These are phyloP conservation scores for Pythium folliculosum DNA, from an alignment of 352 stramenopile species.

Conservation along the genomic window DNA sequence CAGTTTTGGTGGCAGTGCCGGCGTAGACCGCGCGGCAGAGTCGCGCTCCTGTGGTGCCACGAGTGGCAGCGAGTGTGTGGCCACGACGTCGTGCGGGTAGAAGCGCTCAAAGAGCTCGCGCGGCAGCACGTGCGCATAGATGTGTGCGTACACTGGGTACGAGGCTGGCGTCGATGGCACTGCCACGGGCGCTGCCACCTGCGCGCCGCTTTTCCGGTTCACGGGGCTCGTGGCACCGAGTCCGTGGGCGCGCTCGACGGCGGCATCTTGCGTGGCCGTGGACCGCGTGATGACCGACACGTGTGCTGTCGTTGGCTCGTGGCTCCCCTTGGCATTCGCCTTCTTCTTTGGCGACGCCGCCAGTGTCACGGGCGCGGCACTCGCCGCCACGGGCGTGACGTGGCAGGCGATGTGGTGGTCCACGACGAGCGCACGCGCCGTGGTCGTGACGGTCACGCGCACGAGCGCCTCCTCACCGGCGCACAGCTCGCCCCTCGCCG, in stretches of 20 bases:
- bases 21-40: neutral
- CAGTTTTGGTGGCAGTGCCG: neutral
- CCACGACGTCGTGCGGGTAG: conserved; percentile 41
- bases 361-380: neutral
- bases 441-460: conserved; percentile 46
- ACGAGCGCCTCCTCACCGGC: conserved; percentile 55
- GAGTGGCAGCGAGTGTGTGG: conserved; percentile 37
- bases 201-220: neutral
- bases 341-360: neutral
- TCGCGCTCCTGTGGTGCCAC: neutral
- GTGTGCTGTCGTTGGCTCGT: conserved; percentile 14
- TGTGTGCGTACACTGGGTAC: conserved; percentile 46
- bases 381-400: conserved; percentile 20
- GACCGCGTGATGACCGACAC: conserved; percentile 61
- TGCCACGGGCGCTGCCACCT: neutral
- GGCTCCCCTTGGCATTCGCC: conserved; percentile 1
- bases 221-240: neutral
- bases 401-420: conserved; percentile 71
- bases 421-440: conserved; percentile 50
- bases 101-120: conserved; percentile 48
- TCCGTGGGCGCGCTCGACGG: neutral
- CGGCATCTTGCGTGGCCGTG: conserved; percentile 58
- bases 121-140: conserved; percentile 65
- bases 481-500: conserved; percentile 45
- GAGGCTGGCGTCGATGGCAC: neutral